Conservation (phyloP, 1,284 basidiomycete species). For the Singerocomus inundabilis region DNA sequence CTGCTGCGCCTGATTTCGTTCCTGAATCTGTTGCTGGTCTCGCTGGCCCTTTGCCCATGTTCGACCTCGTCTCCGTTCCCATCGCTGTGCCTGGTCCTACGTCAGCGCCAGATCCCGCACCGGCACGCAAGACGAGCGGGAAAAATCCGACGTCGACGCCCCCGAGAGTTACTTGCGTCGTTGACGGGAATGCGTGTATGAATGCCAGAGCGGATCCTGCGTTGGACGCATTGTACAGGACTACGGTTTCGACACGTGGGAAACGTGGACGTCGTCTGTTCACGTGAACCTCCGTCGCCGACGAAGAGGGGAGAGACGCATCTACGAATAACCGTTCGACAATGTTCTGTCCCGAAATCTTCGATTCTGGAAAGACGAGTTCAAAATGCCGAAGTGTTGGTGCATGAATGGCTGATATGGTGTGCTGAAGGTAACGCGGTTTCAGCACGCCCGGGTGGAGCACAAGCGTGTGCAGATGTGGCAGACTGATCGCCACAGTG, state of each 20-base stretch:
- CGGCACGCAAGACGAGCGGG: conserved; percentile 13
- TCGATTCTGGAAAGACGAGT: conserved; percentile 34
- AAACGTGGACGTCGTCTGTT: conserved; percentile 23
- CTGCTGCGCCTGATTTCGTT: background rate
- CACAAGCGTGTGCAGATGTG: conserved; percentile 29
- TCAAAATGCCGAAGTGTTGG: conserved; percentile 33
- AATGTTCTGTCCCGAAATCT: conserved; percentile 27
- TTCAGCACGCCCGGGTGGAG: conserved; percentile 33
- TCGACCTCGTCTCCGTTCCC: no score
- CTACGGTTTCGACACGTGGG: conserved; percentile 26
- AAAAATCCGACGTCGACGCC: conserved; percentile 29
- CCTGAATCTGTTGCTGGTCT: background rate
- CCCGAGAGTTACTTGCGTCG: conserved; percentile 24
- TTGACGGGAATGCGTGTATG: conserved; percentile 26
- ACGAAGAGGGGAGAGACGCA: background rate
- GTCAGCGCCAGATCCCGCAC: background rate
- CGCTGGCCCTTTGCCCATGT: conserved; percentile 4
- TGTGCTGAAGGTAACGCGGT: conserved; percentile 34
- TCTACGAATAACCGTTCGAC: conserved; percentile 25
- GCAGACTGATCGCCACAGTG: conserved; percentile 16
- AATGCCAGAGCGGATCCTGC: conserved; percentile 24
- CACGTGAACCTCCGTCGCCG: background rate
- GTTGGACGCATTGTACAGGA: conserved; percentile 29
- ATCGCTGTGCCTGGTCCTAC: background rate
- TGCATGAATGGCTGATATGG: conserved; percentile 28